Base-by-base conservation (phyloP, 805 yeast species). In the Wickerhamiella parazyma region DNA sequence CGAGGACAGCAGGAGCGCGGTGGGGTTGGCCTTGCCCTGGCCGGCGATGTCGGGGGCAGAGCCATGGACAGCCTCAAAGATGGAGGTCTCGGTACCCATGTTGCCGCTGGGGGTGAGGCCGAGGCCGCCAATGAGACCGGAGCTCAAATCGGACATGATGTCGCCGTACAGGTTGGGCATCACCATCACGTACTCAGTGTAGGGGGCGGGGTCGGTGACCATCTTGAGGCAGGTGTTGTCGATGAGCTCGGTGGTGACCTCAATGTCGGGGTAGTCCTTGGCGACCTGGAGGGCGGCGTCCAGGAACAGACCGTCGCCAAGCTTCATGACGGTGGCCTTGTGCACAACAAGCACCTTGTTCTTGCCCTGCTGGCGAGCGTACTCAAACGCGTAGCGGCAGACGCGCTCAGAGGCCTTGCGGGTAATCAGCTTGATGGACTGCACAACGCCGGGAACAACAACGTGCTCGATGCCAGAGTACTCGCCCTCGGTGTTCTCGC, bases 121-220 rank as follows among this genome's bases (percentile, higher is more conserved):
- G 61, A 89, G 76, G 63, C 98, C 97, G 65, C 98, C 98, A 54
- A 93, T 93, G 61, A 91, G 73, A 69, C 98, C 98, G 47, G 95
- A 83, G 56, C 94, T 85, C 66, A 91, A 73, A 68, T 91, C 98
- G 52, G 97, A 89, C 80, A 91, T 79, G 68, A 91, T 91, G 67
- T 91, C 97, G 76, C 98, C 98, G 69, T 91, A 91, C 67, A 91
- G 76, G 80, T 91, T 91, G 61, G 98, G 98, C 95, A 93, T 91
- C 56, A 91, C 98, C 83, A 77, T 77, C 60, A 91, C 98, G 48
- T 80, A 78, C 57, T 84, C 76, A 67, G 79, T 72, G 78, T 86
- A 89, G 57, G 78, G 78, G 46, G 74, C 65, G 54, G 98, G 98
- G 68, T 89, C 86, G 50, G 82, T 71, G 55, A 93, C 93, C 64